A percentile compares a stretch with the other conserved stretches of the same genome.
phyloP scores from a whole-genome alignment of 2,329 filamentous ascomycete species.

The Phialocephala sp. region DNA sequence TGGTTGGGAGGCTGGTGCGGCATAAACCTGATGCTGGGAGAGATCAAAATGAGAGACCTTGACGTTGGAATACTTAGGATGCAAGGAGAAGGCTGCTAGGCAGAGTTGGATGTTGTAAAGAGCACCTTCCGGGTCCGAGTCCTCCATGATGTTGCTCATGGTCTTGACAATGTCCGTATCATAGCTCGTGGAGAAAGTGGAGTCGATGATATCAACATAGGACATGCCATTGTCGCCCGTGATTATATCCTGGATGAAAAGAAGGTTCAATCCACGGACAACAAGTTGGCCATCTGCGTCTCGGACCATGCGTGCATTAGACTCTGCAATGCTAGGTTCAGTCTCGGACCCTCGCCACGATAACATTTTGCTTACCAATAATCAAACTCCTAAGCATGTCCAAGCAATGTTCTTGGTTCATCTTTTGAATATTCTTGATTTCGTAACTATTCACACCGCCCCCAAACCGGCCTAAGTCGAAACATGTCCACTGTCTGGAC shows the following conservation, averaged over 20 bases:
- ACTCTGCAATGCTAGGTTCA: constrained; percentile 32
- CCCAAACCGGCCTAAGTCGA: constrained; percentile 37
- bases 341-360: not conserved
- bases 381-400: constrained; percentile 50
- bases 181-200: constrained; percentile 33
- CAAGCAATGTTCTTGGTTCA: constrained; percentile 45
- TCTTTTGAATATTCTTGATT: constrained; percentile 20
- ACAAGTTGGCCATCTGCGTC: constrained; percentile 39
- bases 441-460: constrained; percentile 9
- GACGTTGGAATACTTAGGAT: constrained; percentile 37
- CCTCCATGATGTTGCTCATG: constrained; percentile 20
- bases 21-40: constrained; percentile 53
- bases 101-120: constrained; percentile 38
- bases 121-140: not conserved
- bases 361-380: constrained; percentile 45
- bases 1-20: constrained; percentile 40
- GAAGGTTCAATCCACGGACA: constrained; percentile 40
- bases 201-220: constrained; percentile 37
- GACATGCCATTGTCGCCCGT: constrained; percentile 18
- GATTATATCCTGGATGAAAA: constrained; percentile 33
- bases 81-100: constrained; percentile 35
- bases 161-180: constrained; percentile 10
- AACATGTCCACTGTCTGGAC: constrained; percentile 37
- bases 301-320: constrained; percentile 29
- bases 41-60: constrained; percentile 46